These are phyloP conservation scores for Fusarium subglutinans DNA, from an alignment of 2,329 filamentous ascomycete species.

Conservation along the genomic window DNA sequence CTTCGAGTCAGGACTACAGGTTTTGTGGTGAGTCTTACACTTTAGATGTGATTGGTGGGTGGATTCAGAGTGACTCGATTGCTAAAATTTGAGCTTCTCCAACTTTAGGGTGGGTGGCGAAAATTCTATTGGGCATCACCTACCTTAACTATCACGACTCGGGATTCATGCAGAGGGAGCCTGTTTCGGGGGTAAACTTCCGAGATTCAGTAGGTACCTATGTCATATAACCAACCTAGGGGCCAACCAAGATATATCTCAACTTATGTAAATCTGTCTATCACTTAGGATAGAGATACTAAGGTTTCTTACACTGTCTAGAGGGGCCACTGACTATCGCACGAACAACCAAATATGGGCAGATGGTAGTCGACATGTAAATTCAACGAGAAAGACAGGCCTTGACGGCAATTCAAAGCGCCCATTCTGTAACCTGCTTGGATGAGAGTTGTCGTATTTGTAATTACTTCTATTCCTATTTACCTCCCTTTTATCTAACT, in stretches of 20 bases:
- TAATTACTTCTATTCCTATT: conserved; percentile 16
- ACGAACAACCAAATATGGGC: not conserved
- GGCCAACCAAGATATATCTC: not conserved
- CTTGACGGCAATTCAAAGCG: not conserved
- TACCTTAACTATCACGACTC: conserved; percentile 8
- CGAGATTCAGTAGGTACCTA: not conserved
- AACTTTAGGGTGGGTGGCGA: conserved; percentile 37
- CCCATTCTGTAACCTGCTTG: not conserved
- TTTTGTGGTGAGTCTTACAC: conserved; percentile 4
- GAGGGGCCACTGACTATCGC: not conserved
- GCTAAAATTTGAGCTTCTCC: conserved; percentile 41
- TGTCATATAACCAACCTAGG: not conserved
- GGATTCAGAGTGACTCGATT: conserved; percentile 12
- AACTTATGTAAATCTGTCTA: not conserved
- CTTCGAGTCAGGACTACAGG: not conserved
- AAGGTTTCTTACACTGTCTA: not conserved
- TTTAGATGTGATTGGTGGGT: conserved; percentile 16
- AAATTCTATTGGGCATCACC: conserved; percentile 41
- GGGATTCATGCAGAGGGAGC: not conserved
- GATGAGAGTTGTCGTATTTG: not conserved
- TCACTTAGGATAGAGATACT: not conserved
- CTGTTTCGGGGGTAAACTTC: not conserved
- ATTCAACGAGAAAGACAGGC: not conserved
- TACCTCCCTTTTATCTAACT: not conserved
- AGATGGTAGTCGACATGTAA: not conserved